Percentiles rank a stretch among this genome's conserved stretches.
Evolutionary conservation across 441 rosid genomes (phyloP).

Genomic region (Erysimum cheiri): DNA sequence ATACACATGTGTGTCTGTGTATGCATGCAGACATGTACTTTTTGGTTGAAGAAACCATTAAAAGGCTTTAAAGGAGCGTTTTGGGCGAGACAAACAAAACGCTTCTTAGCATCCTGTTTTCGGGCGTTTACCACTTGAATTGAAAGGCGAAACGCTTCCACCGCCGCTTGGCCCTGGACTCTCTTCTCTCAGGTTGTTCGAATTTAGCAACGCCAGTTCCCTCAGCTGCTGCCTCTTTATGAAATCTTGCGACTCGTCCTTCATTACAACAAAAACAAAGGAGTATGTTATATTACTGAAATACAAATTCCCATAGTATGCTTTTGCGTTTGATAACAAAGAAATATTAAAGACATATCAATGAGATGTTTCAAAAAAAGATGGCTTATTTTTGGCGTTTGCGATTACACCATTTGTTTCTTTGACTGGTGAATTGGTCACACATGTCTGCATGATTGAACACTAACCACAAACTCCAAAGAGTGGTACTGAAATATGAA

Average conservation of each 20-base stretch:
- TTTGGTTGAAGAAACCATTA: conserved; percentile 37
- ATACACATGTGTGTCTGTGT: conserved; percentile 40
- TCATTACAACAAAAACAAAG: conserved; percentile 27
- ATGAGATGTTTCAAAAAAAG: not conserved
- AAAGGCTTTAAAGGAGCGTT: conserved; percentile 15
- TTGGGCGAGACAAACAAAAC: conserved; percentile 23
- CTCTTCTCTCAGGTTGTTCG: conserved; percentile 89
- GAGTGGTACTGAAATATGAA: conserved; percentile 32
- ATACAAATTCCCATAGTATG: not conserved
- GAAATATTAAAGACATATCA: conserved; percentile 26
- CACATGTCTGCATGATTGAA: conserved; percentile 42
- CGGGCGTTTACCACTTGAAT: conserved; percentile 94
- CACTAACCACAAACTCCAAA: conserved; percentile 40
- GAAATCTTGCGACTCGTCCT: conserved; percentile 94
- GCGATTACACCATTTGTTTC: conserved; percentile 23
- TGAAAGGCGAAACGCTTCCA: conserved; percentile 91
- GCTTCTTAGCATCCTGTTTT: conserved; percentile 77
- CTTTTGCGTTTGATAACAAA: not conserved
- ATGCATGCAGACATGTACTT: conserved; percentile 40
- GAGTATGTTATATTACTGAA: not conserved
- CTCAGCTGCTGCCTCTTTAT: conserved; percentile 95
- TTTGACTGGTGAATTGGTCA: conserved; percentile 38
- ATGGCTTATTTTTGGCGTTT: conserved; percentile 34
- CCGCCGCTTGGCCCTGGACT: conserved; percentile 88
- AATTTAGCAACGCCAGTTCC: conserved; percentile 89